Conservation (phyloP, 805 yeast genomes). For the Lachancea mirantina region DNA sequence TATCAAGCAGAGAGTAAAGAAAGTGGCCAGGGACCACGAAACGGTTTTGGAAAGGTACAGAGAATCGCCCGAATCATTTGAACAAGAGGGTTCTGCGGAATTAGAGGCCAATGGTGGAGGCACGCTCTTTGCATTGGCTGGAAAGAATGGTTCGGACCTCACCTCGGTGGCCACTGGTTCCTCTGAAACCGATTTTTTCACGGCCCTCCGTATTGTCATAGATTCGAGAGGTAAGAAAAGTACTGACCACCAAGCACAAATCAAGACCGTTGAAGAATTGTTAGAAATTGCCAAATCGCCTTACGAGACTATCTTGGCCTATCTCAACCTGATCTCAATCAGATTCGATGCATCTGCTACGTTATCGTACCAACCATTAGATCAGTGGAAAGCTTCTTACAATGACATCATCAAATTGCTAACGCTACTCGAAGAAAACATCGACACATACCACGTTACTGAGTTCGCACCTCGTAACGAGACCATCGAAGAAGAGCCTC, state of each 20-base stretch:
- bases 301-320: conserved; percentile 71
- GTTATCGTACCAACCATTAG: conserved; percentile 65
- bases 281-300: conserved; percentile 44
- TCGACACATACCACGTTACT: conserved; percentile 53
- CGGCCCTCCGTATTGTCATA: conserved; percentile 61
- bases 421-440: conserved; percentile 58
- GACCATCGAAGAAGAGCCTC: conserved; percentile 72
- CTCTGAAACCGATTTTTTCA: conserved; percentile 50
- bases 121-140: conserved; percentile 32
- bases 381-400: conserved; percentile 70
- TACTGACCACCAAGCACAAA: conserved; percentile 76
- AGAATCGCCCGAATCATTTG: conserved; percentile 69
- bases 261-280: conserved; percentile 59
- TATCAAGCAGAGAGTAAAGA: conserved; percentile 80
- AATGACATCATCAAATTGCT: conserved; percentile 57
- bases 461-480: conserved; percentile 68
- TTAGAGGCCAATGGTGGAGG: conserved; percentile 23
- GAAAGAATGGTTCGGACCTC: conserved; percentile 23
- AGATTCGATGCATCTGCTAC: conserved; percentile 74
- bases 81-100: conserved; percentile 30
- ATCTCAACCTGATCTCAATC: conserved; percentile 76
- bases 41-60: conserved; percentile 51
- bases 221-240: conserved; percentile 96
- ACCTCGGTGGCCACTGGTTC: conserved; percentile 30
- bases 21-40: conserved; percentile 64